These are phyloP conservation scores for Serendipita sp. DNA, from an alignment of 768 basidiomycete genomes.

Conservation along the genomic window DNA sequence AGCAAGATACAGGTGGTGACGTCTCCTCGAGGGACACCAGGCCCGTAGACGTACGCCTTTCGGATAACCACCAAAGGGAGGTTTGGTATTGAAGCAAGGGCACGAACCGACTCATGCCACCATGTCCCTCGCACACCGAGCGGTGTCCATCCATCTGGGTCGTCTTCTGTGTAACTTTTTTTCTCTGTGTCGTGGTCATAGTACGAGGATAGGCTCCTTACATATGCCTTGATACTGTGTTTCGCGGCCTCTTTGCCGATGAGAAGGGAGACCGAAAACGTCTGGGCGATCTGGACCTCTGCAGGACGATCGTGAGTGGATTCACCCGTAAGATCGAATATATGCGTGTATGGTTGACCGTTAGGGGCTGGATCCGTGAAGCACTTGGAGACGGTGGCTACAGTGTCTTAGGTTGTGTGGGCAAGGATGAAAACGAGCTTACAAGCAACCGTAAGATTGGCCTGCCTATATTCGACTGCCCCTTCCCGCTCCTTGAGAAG, in stretches of 20 bases:
- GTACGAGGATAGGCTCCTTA: constrained; percentile 61
- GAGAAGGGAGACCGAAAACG: constrained; percentile 49
- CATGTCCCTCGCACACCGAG: constrained; percentile 54
- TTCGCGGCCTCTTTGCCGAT: constrained; percentile 67
- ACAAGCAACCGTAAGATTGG: constrained; percentile 62
- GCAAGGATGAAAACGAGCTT: constrained; percentile 18
- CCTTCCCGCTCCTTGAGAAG: constrained; percentile 41
- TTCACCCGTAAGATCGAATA: constrained; percentile 79
- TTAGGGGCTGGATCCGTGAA: constrained; percentile 47
- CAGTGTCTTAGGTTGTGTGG: background rate
- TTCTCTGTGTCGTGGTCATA: constrained; percentile 55
- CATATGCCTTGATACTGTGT: constrained; percentile 61
- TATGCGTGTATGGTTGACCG: constrained; percentile 56
- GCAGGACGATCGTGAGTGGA: constrained; percentile 59
- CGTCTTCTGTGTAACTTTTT: constrained; percentile 49
- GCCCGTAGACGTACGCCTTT: constrained; percentile 63
- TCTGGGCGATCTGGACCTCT: constrained; percentile 65
- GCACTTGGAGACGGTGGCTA: constrained; percentile 49
- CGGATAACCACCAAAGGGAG: constrained; percentile 54
- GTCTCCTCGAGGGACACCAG: constrained; percentile 56
- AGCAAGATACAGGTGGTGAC: constrained; percentile 60
- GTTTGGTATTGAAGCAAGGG: background rate
- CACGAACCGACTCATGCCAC: constrained; percentile 75
- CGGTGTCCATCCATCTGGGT: constrained; percentile 40
- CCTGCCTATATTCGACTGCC: constrained; percentile 61